Evolutionary conservation across 495 filamentous ascomycete genomes (phyloP).

Genomic region (Penicillium daleae): DNA sequence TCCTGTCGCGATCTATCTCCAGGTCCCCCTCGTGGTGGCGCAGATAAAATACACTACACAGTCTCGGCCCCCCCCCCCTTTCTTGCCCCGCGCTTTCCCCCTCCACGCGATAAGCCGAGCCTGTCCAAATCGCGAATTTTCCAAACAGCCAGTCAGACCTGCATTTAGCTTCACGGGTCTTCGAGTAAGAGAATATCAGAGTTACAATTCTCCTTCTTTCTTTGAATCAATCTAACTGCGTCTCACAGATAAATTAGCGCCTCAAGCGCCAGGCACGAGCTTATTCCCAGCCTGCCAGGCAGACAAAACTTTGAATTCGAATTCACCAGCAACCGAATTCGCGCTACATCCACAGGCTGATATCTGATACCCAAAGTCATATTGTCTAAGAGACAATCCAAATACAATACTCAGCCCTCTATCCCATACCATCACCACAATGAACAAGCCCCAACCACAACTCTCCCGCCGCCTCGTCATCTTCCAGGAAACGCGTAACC

Average conservation of each 20-base stretch:
- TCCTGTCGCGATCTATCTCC: background rate
- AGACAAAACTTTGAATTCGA: background rate
- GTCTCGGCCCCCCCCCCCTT: slow-evolving; percentile 7
- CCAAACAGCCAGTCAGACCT: too few species aligned
- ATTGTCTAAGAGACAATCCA: background rate
- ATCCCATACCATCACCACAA: slow-evolving; percentile 5
- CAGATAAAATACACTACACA: background rate
- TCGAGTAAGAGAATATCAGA: background rate
- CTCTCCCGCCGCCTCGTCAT: slow-evolving; percentile 39
- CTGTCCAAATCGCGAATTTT: too few species aligned
- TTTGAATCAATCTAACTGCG: background rate
- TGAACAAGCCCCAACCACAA: slow-evolving; percentile 12
- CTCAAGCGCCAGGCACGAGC: background rate
- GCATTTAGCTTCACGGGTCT: too few species aligned
- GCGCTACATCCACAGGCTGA: background rate
- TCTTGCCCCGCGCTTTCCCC: slow-evolving; percentile 23
- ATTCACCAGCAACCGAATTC: background rate
- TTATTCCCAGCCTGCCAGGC: background rate
- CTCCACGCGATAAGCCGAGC: slow-evolving; percentile 14
- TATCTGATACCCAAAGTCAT: background rate
- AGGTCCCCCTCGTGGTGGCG: background rate
- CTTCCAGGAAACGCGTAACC: slow-evolving; percentile 44
- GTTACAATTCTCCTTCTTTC: background rate
- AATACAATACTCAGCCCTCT: too few species aligned
- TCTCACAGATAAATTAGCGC: background rate